Conservation (phyloP, 2,329 filamentous ascomycete species). For the Diplodia scrobiculata region DNA sequence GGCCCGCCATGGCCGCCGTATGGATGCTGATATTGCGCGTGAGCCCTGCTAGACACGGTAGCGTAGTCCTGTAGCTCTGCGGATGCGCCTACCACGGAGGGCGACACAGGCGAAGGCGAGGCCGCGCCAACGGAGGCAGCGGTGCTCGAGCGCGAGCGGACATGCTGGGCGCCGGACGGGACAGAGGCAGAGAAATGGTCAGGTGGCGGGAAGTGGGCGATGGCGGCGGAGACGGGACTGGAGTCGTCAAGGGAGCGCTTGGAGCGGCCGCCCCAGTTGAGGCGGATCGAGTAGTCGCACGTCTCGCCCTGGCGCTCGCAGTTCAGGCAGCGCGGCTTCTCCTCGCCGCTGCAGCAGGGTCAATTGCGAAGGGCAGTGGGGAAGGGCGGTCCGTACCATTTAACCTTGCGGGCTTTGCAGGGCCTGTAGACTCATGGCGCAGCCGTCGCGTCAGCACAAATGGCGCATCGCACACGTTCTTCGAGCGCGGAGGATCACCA, state of each 20-base stretch:
- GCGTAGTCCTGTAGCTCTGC: neutral
- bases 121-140: conserved; percentile 20
- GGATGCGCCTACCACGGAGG: neutral
- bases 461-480: conserved; percentile 2
- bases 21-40: neutral
- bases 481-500: conserved; percentile 53
- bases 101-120: conserved; percentile 6
- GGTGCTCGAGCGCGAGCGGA: conserved; percentile 32
- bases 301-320: conserved; percentile 70
- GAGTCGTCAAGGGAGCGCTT: conserved; percentile 57
- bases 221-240: conserved; percentile 32
- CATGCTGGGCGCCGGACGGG: neutral
- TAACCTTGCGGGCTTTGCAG: conserved; percentile 77
- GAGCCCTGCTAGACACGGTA: neutral
- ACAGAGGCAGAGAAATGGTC: conserved; percentile 3
- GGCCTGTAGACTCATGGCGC: conserved; percentile 56
- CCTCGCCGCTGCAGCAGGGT: conserved; percentile 61
- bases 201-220: conserved; percentile 30
- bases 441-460: conserved; percentile 14
- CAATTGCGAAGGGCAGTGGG: conserved; percentile 29
- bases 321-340: conserved; percentile 71
- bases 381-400: conserved; percentile 59
- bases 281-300: conserved; percentile 78
- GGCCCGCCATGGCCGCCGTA: neutral
- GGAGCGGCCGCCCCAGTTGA: conserved; percentile 77